Evolutionary conservation across 2,329 filamentous ascomycete species (phyloP), one percentile per base, ranked within the genome.

Genomic region (Calonectria crousiana): DNA sequence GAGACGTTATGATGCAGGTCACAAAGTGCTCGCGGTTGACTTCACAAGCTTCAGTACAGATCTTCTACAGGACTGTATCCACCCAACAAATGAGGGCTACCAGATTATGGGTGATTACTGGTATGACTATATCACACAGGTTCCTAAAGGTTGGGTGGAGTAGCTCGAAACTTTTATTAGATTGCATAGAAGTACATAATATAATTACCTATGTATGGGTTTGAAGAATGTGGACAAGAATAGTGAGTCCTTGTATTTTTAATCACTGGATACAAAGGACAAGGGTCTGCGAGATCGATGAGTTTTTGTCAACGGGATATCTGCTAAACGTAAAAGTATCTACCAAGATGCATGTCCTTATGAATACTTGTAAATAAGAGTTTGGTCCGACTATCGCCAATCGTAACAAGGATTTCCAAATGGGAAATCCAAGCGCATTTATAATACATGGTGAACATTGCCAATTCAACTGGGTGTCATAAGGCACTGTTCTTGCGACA

Each of bases 101-200:
- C 66, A 74, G 1, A 23, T 79, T 8, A 69, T 85, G 28, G 83
- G 83, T 1, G 74, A 84, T 58, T 83, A 81, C 49, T 85, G 84
- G 84, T 82, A 83, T 71, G 80, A 84, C 56, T 84, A 83, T 47
- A 75, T 85, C 16, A 66, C 78, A 14, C 83, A 85, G 26, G 78
- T 85, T 5, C 83, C 84, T 0, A 60, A 76, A 0, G 76, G 74
- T 0, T 85, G 84, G 84, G 68, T 77, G 38, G 14, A 28, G n/a
- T 41, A 30, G 28, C 6, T 3, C 8, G 18, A n/a, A 56, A 56
- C 2, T 8, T 13, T 13, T 0, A 13, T 9, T 5, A 11, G 1
- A n/a, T 5, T n/a, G 10, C 3, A 53, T 4, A 2, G 6, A 30
- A 32, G 11, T n/a, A 30, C 16, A 28, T 52, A 8, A 20, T 47